Evolutionary conservation across 495 filamentous ascomycete genomes (phyloP), one percentile per base, ranked within the genome.

Genomic region (Staphylotrichum tortipilum): DNA sequence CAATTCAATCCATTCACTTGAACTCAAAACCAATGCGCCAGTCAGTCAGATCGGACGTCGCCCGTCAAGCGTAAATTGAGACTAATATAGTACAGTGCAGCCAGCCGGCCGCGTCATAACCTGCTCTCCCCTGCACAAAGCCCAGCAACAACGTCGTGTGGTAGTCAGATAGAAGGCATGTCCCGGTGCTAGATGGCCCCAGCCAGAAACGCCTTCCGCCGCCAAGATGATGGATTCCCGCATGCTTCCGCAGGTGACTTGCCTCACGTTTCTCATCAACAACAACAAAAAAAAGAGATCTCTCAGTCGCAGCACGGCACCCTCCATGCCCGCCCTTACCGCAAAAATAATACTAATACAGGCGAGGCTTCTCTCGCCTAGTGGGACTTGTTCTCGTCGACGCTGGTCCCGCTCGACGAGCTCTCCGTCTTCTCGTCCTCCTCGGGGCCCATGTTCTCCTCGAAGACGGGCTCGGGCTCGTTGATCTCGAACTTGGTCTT

Each of bases 401-500:
- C 62, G 33, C 69, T 72, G 47, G 59, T 58, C 26, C 52, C 59
- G 56, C 66, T 73, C 42, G 70, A 69, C 21, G 75, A 71, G 47
- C 68, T 77, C 55, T 79, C 76, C 6, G 68, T 76, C 66, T 81
- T 79, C 21, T 67, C 63, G 33, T 70, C 68, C 19, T 72, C 68
- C 47, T 79, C 77, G 38, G 31, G 75, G 11, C 80, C 24, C 54
- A 89, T 45, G 44, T 79, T 77, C 71, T 95, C 89, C 64, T 95
- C 87, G 57, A 94, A 95, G 49, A 89, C 84, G 47, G 89, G 89
- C 60, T 94, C 89, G 11, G 76, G 72, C 53, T 94, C 89, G 61
- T 82, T 63, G n/a, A 79, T 71, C 66, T 95, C 89, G 61, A 94
- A 95, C 66, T 95, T 95, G 65, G 86, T 89, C 73, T 85, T 84